A percentile compares a stretch with the other conserved stretches of the same genome.
These are phyloP conservation scores for Solanum raphanifolium DNA, from an alignment of 257 asterid genomes.

Conservation along the genomic window DNA sequence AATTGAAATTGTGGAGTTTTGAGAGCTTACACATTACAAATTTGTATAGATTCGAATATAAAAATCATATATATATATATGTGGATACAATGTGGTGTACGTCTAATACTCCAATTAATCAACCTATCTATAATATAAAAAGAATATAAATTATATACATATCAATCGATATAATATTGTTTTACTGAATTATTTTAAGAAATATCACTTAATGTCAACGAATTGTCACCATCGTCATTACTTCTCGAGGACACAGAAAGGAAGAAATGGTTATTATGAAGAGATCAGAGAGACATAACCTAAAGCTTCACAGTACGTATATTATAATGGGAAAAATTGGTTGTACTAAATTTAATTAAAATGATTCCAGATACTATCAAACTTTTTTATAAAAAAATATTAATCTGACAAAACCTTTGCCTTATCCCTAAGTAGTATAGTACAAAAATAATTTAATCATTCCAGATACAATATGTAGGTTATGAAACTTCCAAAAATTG, in stretches of 20 bases:
- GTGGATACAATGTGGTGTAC: not conserved
- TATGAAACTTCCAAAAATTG: constrained; percentile 7
- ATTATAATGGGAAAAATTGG: not conserved
- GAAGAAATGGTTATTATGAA: constrained; percentile 49
- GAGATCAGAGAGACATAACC: constrained; percentile 72
- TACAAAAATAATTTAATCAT: not conserved
- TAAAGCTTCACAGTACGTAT: not conserved
- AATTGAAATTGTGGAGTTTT: not conserved
- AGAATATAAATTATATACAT: not conserved
- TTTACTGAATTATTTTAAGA: constrained; percentile 7
- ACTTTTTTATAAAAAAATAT: not conserved
- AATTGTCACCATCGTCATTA: constrained; percentile 69
- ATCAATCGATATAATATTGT: not conserved
- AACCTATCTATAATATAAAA: not conserved
- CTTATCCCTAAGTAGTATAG: not conserved
- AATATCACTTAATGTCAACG: constrained; percentile 21
- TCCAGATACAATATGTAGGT: constrained; percentile 13
- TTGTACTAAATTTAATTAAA: not conserved
- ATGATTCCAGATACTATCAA: not conserved
- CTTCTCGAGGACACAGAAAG: constrained; percentile 47
- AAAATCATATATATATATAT: not conserved
- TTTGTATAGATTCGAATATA: not conserved
- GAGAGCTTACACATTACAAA: not conserved
- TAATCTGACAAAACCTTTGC: not conserved
- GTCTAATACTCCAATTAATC: not conserved